Conservation (phyloP, 83 land plant genomes). For the Picea mariana region DNA sequence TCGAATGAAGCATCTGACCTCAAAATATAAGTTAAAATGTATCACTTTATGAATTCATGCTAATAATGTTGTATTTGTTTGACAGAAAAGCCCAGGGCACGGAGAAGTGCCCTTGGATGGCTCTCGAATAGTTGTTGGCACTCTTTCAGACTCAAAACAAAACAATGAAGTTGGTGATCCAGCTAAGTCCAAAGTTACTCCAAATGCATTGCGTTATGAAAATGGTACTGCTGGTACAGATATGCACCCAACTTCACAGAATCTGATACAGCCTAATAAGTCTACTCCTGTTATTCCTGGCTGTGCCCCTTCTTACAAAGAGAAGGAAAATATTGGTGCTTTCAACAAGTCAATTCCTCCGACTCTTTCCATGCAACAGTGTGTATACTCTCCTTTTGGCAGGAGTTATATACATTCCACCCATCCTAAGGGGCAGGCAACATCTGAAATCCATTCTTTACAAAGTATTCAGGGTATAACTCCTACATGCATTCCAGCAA, state of each 20-base stretch:
- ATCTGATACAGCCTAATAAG: conserved; percentile 25
- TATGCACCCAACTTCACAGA: conserved; percentile 28
- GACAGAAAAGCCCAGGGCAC: conserved; percentile 40
- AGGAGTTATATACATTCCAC: conserved; percentile 17
- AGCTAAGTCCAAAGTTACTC: conserved; percentile 21
- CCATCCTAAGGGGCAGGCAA: conserved; percentile 15
- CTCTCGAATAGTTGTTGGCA: conserved; percentile 24
- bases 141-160: conserved; percentile 1
- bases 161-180: conserved; percentile 24
- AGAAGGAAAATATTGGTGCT: conserved; percentile 22
- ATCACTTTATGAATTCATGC: neutral
- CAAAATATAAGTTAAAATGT: conserved; percentile 11
- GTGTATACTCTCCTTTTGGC: conserved; percentile 21
- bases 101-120: conserved; percentile 33
- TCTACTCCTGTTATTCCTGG: conserved; percentile 4
- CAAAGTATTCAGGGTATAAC: neutral
- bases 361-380: conserved; percentile 25
- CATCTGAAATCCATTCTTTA: conserved; percentile 4
- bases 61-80: conserved; percentile 6
- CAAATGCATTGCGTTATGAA: conserved; percentile 34
- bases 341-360: conserved; percentile 24
- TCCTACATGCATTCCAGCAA: neutral
- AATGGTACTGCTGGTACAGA: conserved; percentile 25
- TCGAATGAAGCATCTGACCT: conserved; percentile 9
- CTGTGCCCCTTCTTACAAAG: conserved; percentile 15